These are phyloP conservation scores for Aspergillus cristatus DNA, from an alignment of 495 filamentous ascomycete genomes.

Conservation along the genomic window DNA sequence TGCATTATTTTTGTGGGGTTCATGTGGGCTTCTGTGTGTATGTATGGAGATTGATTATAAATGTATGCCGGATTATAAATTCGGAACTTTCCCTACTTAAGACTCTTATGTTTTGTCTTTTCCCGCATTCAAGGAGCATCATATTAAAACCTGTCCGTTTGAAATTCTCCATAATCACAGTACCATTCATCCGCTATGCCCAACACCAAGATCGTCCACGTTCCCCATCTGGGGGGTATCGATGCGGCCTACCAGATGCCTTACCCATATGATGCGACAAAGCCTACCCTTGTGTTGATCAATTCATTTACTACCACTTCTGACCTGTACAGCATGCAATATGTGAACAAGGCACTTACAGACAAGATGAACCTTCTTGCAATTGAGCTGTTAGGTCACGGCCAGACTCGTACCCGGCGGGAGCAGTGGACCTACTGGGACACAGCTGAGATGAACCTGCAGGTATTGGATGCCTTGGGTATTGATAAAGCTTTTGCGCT, in stretches of 20 bases:
- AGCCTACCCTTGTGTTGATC: constrained; percentile 50
- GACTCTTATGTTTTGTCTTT: too few relatives aligned
- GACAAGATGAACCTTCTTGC: constrained; percentile 42
- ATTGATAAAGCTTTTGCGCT: constrained; percentile 51
- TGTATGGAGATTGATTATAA: too few relatives aligned
- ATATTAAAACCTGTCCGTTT: too few relatives aligned
- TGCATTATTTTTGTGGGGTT: too few relatives aligned
- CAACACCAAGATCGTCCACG: constrained; percentile 30
- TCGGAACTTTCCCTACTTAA: too few relatives aligned
- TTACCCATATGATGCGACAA: constrained; percentile 34
- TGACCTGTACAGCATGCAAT: constrained; percentile 44
- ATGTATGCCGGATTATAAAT: too few relatives aligned
- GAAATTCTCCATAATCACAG: too few relatives aligned
- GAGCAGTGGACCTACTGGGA: constrained; percentile 52
- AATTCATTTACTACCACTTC: constrained; percentile 50
- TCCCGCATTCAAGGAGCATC: too few relatives aligned
- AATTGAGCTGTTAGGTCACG: constrained; percentile 48
- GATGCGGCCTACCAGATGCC: constrained; percentile 44
- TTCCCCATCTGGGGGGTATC: constrained; percentile 48
- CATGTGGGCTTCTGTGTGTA: too few relatives aligned
- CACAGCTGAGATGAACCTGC: constrained; percentile 38
- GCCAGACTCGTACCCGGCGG: constrained; percentile 26
- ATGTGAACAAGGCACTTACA: constrained; percentile 34
- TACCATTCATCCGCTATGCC: constrained; percentile 7
- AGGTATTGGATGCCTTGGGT: constrained; percentile 44